Evolutionary conservation across 495 filamentous ascomycete genomes (phyloP), one percentile per base, ranked within the genome.

Genomic region (Neurospora terricola): DNA sequence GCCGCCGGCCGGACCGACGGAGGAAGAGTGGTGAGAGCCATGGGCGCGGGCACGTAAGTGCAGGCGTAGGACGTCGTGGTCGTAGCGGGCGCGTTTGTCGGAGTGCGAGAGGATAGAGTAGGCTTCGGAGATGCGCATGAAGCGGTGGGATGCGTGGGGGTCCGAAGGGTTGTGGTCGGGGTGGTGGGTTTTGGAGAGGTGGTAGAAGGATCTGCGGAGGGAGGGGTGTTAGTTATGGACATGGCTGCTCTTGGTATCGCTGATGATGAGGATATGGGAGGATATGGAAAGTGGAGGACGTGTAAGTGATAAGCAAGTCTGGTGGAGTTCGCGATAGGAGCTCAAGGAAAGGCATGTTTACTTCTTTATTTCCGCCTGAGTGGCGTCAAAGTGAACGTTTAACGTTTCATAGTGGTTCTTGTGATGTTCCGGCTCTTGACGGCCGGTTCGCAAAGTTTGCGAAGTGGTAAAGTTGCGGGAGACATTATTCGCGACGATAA

Each of bases 111-210:
- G 93, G 59, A 91, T 80, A 69, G 90, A 85, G 87, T 98, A 98
- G 77, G 96, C 95, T 80, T 94, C 91, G 81, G 88, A 91, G 80
- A 99, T 92, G 73, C 87, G 84, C 82, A 94, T 88, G 88, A 99
- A 99, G 80, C 91, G 92, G 40, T 85, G 78, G 27, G 90, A 83
- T 72, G 96, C 92, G 74, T 85, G 80, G 1, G 92, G 91, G 83
- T 97, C 90, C 73, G 83, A 69, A 72, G 87, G 92, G 86, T 98
- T 96, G 82, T 87, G 90, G 88, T 99, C 96, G 16, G 96, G 96
- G 85, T 99, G 96, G 88, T 97, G 92, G 70, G 84, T 81, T 83
- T 97, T 96, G 82, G 94, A 97, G 80, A 99, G 92, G 76, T 85
- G 77, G 87, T 97, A 98, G 88, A 96, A 99, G 86, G 94, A 90